Percentiles rank a stretch among this genome's conserved stretches.
These are phyloP conservation scores for Endogone sp. DNA, from an alignment of 192 early-diverging fungal species.

Conservation along the genomic window DNA sequence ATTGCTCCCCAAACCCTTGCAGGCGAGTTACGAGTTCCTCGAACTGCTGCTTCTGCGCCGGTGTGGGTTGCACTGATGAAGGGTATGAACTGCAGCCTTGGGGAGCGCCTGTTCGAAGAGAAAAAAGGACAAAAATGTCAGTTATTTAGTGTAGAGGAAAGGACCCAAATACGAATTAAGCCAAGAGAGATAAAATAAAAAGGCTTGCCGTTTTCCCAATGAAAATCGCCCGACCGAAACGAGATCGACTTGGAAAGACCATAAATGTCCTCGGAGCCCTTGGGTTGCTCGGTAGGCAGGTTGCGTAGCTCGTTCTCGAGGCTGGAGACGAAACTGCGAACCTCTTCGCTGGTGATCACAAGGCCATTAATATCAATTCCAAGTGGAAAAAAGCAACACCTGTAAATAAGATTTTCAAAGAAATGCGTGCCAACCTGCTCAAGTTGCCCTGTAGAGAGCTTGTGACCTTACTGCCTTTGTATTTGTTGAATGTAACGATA, in stretches of 20 bases:
- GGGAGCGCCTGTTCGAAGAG: constrained; percentile 22
- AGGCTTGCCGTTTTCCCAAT: constrained; percentile 32
- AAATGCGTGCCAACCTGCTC: constrained; percentile 18
- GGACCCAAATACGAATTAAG: too few species aligned
- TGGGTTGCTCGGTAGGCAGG: constrained; percentile 24
- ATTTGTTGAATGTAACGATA: constrained; percentile 13
- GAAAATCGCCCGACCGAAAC: constrained; percentile 26
- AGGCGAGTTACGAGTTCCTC: constrained; percentile 11
- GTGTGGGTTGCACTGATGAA: constrained; percentile 21
- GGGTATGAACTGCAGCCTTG: constrained; percentile 19
- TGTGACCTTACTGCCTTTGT: constrained; percentile 4
- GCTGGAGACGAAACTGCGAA: constrained; percentile 4
- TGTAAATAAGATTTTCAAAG: too few species aligned
- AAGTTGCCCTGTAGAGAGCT: constrained; percentile 15
- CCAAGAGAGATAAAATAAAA: neutral
- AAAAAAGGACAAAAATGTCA: neutral
- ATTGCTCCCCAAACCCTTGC: neutral
- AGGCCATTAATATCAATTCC: too few species aligned
- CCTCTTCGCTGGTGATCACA: constrained; percentile 10
- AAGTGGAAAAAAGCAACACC: too few species aligned
- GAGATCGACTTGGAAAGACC: constrained; percentile 23
- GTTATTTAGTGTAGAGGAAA: neutral
- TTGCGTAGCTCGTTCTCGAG: constrained; percentile 5
- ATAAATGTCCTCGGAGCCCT: constrained; percentile 34
- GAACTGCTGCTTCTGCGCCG: constrained; percentile 27